Percentiles rank a stretch among this genome's conserved stretches.
phyloP scores from a whole-genome alignment of 352 stramenopile species.

The Pythium coloratum region DNA sequence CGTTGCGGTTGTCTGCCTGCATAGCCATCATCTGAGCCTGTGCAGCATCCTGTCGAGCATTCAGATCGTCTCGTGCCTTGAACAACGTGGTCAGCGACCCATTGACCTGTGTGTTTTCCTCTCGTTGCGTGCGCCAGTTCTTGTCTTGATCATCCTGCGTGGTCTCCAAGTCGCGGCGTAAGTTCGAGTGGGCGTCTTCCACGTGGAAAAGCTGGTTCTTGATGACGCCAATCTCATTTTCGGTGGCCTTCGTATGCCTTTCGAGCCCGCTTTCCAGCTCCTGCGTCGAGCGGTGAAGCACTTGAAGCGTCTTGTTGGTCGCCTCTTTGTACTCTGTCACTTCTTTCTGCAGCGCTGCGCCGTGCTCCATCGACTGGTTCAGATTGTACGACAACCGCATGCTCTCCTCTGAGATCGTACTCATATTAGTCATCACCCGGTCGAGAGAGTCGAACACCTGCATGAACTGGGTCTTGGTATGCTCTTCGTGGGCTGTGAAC shows the following conservation, averaged over 20 bases:
- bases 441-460: constrained; percentile 72
- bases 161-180: constrained; percentile 60
- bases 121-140: constrained; percentile 53
- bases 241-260: constrained; percentile 46
- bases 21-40: constrained; percentile 68
- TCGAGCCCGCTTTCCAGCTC: constrained; percentile 49
- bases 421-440: constrained; percentile 61
- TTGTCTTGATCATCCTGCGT: constrained; percentile 57
- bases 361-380: constrained; percentile 51
- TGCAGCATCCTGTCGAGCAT: constrained; percentile 49
- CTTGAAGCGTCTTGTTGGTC: constrained; percentile 38
- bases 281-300: constrained; percentile 42
- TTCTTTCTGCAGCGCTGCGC: constrained; percentile 45
- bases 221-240: constrained; percentile 60
- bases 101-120: constrained; percentile 55
- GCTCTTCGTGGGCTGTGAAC: constrained; percentile 44
- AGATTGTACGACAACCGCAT: constrained; percentile 71
- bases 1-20: constrained; percentile 68
- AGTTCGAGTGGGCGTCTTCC: constrained; percentile 59
- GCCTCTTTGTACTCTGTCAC: constrained; percentile 45
- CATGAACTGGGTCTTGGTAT: constrained; percentile 58
- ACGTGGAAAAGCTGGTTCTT: constrained; percentile 82
- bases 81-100: constrained; percentile 42
- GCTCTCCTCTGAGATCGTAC: constrained; percentile 68
- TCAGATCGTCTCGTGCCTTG: constrained; percentile 50